Conservation (phyloP, 768 basidiomycete species). For the Mycena latifolia region DNA sequence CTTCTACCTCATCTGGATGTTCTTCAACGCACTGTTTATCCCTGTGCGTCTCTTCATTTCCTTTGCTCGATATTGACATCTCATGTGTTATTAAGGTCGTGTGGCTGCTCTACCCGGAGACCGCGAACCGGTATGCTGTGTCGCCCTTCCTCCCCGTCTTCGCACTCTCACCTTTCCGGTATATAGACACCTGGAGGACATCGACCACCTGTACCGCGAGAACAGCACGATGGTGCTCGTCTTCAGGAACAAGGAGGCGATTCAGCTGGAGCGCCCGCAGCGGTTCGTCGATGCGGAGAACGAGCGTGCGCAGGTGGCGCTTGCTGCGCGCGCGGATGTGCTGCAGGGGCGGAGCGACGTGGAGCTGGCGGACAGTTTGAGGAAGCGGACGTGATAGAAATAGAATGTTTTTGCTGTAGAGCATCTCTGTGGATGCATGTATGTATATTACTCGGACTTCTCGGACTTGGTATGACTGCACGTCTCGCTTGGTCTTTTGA, state of each 20-base stretch:
- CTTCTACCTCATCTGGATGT: conserved; percentile 64
- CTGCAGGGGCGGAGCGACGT: conserved; percentile 3
- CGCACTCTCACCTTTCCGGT: background rate
- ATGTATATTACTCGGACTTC: too few species aligned
- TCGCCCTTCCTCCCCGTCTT: background rate
- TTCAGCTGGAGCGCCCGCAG: conserved; percentile 56
- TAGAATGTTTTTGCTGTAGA: too few species aligned
- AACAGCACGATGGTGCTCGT: conserved; percentile 57
- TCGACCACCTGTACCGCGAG: conserved; percentile 61
- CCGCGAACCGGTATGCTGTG: conserved; percentile 52
- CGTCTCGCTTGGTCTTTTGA: too few species aligned
- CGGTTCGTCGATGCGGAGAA: conserved; percentile 55
- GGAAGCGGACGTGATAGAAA: conserved; percentile 17
- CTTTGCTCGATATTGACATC: too few species aligned
- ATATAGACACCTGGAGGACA: conserved; percentile 62
- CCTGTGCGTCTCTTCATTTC: conserved; percentile 48
- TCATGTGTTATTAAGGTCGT: conserved; percentile 46
- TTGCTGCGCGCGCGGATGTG: conserved; percentile 4
- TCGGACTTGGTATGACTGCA: too few species aligned
- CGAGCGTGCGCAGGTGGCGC: conserved; percentile 37
- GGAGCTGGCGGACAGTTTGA: conserved; percentile 24
- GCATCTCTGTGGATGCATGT: too few species aligned
- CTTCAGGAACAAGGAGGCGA: conserved; percentile 56
- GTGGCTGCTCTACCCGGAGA: conserved; percentile 63
- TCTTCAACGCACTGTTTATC: conserved; percentile 62